These are phyloP conservation scores for Rhexocercosporidium sp. DNA, from an alignment of 2,329 filamentous ascomycete species.

Conservation along the genomic window DNA sequence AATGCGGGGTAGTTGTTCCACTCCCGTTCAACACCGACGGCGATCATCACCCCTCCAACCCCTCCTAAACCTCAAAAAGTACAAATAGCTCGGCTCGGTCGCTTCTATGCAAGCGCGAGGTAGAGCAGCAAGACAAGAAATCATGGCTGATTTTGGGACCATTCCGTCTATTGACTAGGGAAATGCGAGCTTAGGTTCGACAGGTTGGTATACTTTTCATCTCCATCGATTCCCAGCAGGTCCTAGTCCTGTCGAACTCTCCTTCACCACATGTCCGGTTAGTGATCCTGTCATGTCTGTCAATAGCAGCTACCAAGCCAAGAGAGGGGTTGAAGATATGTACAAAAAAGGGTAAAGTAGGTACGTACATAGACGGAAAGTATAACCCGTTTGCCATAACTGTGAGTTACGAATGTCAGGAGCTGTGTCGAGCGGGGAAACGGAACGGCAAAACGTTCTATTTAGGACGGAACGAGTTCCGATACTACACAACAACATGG, in stretches of 20 bases:
- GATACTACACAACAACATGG: too few species aligned
- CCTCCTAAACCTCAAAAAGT: too few species aligned
- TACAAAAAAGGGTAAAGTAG: neutral
- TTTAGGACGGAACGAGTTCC: neutral
- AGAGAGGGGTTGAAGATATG: neutral
- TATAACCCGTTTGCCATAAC: neutral
- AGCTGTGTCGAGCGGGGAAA: neutral
- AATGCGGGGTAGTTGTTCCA: constrained; percentile 7
- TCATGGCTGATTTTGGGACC: neutral
- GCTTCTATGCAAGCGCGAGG: neutral
- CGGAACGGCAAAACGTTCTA: constrained; percentile 7
- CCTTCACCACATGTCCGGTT: neutral
- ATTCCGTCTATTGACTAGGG: neutral
- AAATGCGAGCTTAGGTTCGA: neutral
- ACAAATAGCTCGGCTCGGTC: constrained; percentile 2
- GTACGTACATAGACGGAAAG: neutral
- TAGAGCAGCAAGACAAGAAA: neutral
- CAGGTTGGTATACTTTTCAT: neutral
- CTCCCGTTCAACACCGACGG: neutral
- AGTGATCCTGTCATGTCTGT: neutral
- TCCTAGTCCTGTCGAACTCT: too few species aligned
- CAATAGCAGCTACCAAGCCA: neutral
- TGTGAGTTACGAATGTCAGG: too few species aligned
- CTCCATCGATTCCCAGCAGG: neutral
- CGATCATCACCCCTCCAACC: too few species aligned